Conservation (phyloP, 2,329 filamentous ascomycete genomes). For the Ophiocordyceps australis region DNA sequence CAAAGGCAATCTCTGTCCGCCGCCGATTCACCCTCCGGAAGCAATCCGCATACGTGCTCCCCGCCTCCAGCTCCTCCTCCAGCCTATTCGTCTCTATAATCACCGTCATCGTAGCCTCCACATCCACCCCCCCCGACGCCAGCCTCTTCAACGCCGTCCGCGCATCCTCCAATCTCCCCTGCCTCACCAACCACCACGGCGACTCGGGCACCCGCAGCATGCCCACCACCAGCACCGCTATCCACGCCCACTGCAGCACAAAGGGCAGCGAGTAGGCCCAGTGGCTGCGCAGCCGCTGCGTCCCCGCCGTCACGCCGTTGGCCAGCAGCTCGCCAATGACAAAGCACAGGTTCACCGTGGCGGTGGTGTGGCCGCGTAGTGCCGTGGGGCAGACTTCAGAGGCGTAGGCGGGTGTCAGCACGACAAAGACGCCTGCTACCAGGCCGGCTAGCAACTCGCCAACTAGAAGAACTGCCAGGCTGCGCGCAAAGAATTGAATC, state of each 20-base stretch:
- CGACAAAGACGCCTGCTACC: constrained; percentile 22
- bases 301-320: constrained; percentile 6
- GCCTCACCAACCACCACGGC: constrained; percentile 13
- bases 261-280: constrained; percentile 38
- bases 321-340: constrained; percentile 18
- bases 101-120: constrained; percentile 31
- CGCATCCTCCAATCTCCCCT: constrained; percentile 10
- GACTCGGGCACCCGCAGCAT: constrained; percentile 13
- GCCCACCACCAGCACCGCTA: constrained; percentile 9
- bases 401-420: constrained; percentile 21
- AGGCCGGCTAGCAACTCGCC: constrained; percentile 27
- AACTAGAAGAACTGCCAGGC: constrained; percentile 19
- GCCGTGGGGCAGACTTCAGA: constrained; percentile 22
- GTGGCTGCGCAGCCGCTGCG: constrained; percentile 17
- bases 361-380: constrained; percentile 20
- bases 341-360: constrained; percentile 23
- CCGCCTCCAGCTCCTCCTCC: constrained; percentile 18
- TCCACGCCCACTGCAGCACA: constrained; percentile 18
- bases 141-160: constrained; percentile 10
- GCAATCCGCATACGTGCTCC: constrained; percentile 23
- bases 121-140: constrained; percentile 25
- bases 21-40: constrained; percentile 27
- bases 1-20: constrained; percentile 24
- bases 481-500: constrained; percentile 13
- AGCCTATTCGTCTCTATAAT: constrained; percentile 41